Percentiles rank a stretch among this genome's conserved stretches.
Conservation (phyloP, 2,329 filamentous ascomycete species). For the Diplodia intermedia region DNA sequence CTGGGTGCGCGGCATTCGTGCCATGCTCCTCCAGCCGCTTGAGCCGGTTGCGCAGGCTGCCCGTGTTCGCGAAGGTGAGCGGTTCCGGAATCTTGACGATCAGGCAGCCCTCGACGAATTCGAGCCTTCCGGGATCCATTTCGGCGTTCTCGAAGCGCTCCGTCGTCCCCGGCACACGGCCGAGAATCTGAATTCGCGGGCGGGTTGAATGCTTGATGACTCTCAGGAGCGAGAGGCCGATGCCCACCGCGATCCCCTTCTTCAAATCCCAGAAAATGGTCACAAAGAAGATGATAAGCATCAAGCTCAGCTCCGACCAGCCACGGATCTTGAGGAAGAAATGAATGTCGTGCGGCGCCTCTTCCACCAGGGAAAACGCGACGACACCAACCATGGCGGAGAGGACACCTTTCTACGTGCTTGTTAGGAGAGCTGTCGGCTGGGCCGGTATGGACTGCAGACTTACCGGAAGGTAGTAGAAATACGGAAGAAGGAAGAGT, state of each 20-base stretch:
- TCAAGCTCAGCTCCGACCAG: conserved; percentile 84
- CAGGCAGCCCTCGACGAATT: conserved; percentile 89
- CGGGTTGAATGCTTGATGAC: conserved; percentile 91
- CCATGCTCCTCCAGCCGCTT: conserved; percentile 88
- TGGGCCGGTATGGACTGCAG: not conserved
- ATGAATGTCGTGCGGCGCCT: conserved; percentile 87
- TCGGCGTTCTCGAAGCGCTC: conserved; percentile 87
- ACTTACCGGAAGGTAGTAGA: conserved; percentile 93
- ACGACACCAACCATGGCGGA: conserved; percentile 95
- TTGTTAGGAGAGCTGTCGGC: conserved; percentile 12
- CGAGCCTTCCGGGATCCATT: conserved; percentile 72
- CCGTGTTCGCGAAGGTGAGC: conserved; percentile 95
- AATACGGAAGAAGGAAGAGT: conserved; percentile 83
- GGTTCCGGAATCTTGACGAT: conserved; percentile 99
- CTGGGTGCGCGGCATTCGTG: conserved; percentile 83
- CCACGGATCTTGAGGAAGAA: conserved; percentile 89
- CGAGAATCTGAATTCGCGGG: conserved; percentile 93
- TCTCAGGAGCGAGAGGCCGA: conserved; percentile 86
- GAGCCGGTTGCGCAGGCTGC: conserved; percentile 83
- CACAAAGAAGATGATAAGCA: conserved; percentile 86
- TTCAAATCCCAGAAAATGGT: conserved; percentile 96
- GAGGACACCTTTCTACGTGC: conserved; percentile 81
- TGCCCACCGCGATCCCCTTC: conserved; percentile 90
- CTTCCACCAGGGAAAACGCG: conserved; percentile 91
- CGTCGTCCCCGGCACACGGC: conserved; percentile 79